These are phyloP conservation scores for Lodderomyces parapsilosis DNA, from an alignment of 1,139 yeast species.

Conservation along the genomic window DNA sequence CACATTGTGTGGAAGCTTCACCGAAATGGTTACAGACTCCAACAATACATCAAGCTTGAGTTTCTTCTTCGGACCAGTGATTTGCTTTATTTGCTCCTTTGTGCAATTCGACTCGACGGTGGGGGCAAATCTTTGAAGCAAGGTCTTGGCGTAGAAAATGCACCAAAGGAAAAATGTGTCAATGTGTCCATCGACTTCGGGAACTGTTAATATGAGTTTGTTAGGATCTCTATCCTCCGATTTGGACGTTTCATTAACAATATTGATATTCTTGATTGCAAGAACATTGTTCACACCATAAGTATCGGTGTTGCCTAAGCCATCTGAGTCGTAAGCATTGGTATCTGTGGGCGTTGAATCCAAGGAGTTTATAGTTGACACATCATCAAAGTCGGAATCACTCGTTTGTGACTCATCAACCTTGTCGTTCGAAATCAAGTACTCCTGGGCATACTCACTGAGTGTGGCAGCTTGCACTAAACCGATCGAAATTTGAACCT, in stretches of 20 bases:
- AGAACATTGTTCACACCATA: constrained; percentile 32
- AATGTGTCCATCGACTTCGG: constrained; percentile 40
- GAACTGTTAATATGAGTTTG: constrained; percentile 27
- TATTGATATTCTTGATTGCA: constrained; percentile 24
- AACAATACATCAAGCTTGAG: constrained; percentile 35
- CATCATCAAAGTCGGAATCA: constrained; percentile 34
- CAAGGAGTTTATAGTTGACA: constrained; percentile 34
- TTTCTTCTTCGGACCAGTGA: constrained; percentile 23
- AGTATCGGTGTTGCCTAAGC: constrained; percentile 12
- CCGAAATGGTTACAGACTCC: constrained; percentile 43
- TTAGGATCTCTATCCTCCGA: constrained; percentile 25
- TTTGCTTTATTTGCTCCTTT: constrained; percentile 23
- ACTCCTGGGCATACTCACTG: constrained; percentile 41
- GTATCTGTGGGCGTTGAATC: constrained; percentile 17
- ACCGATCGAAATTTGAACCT: constrained; percentile 20
- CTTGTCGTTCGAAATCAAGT: constrained; percentile 36
- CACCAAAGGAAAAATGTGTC: constrained; percentile 49
- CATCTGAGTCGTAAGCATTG: constrained; percentile 9
- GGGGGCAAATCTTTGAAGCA: constrained; percentile 38
- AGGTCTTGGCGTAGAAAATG: constrained; percentile 36
- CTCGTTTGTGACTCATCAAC: constrained; percentile 20
- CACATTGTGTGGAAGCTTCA: constrained; percentile 50
- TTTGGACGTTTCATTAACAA: constrained; percentile 23
- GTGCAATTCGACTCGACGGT: constrained; percentile 30
- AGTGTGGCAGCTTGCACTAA: constrained; percentile 34